Percentiles rank a stretch among this genome's conserved stretches.
Evolutionary conservation across 2,329 filamentous ascomycete genomes (phyloP).

Genomic region (Cercospora janseana): DNA sequence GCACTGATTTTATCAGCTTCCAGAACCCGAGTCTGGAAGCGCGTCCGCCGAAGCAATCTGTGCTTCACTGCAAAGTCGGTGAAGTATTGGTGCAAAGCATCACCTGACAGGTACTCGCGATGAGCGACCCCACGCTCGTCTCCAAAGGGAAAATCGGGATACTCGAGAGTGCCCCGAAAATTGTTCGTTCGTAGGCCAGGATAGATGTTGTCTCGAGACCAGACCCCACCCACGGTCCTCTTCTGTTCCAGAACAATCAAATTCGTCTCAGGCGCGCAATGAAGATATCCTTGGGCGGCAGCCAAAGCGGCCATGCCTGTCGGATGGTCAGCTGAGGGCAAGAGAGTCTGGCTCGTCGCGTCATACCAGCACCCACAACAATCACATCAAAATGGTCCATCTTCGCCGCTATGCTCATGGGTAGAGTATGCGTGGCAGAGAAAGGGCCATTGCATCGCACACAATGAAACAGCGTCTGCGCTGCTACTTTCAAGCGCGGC

Average conservation of each 20-base stretch:
- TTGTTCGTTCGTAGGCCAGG: constrained; percentile 17
- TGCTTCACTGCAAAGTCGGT: constrained; percentile 13
- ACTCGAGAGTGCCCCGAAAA: constrained; percentile 15
- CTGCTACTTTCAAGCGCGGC: no score
- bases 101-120: constrained; percentile 11
- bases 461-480: no score
- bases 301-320: constrained; percentile 16
- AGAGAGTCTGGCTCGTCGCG: neutral
- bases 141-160: constrained; percentile 17
- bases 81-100: constrained; percentile 19
- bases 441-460: no score
- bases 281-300: constrained; percentile 17
- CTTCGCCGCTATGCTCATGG: constrained; percentile 8
- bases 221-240: constrained; percentile 20
- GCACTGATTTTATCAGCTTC: constrained; percentile 16
- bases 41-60: constrained; percentile 5
- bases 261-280: constrained; percentile 14
- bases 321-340: neutral
- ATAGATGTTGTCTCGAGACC: constrained; percentile 19
- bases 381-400: constrained; percentile 16
- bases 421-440: no score
- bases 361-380: constrained; percentile 18
- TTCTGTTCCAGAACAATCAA: constrained; percentile 18
- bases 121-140: constrained; percentile 14
- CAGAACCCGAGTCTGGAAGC: constrained; percentile 12